Percentiles rank a stretch among this genome's conserved stretches.
Evolutionary conservation across 768 basidiomycete genomes (phyloP).

Genomic region (Pulveroboletus sp.): DNA sequence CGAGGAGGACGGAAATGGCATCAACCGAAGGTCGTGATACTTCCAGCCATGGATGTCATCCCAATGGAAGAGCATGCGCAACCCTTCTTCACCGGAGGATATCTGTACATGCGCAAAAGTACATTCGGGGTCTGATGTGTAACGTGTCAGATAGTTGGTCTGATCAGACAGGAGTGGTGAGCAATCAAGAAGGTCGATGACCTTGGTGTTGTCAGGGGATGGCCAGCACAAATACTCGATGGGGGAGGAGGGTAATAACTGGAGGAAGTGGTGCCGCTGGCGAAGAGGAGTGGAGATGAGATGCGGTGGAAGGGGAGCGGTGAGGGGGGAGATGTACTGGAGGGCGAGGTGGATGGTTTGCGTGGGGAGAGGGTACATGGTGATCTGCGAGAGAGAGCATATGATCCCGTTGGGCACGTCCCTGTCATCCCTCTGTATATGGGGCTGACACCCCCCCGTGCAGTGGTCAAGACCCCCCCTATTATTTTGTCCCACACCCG

Average conservation of each 20-base stretch:
- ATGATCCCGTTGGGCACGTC: neutral
- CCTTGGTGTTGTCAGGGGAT: slow-evolving; percentile 31
- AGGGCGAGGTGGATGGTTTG: slow-evolving; percentile 46
- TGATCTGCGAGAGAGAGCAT: neutral
- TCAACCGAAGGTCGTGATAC: slow-evolving; percentile 63
- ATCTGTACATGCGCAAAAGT: slow-evolving; percentile 54
- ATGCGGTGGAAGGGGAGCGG: slow-evolving; percentile 50
- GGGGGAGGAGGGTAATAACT: slow-evolving; percentile 45
- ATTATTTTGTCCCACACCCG: slow-evolving; percentile 8
- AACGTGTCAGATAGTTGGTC: slow-evolving; percentile 31
- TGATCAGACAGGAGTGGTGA: slow-evolving; percentile 26
- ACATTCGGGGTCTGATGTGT: slow-evolving; percentile 47
- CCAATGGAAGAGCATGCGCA: slow-evolving; percentile 70
- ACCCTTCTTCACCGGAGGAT: slow-evolving; percentile 31
- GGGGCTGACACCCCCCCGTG: slow-evolving; percentile 10
- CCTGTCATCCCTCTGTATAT: too few relatives aligned
- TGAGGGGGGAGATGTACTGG: slow-evolving; percentile 52
- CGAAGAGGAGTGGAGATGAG: slow-evolving; percentile 55
- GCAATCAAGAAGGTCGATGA: slow-evolving; percentile 43
- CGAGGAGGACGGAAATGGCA: slow-evolving; percentile 61
- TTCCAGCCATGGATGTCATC: slow-evolving; percentile 53
- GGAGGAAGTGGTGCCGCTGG: slow-evolving; percentile 63
- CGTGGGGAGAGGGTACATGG: slow-evolving; percentile 34
- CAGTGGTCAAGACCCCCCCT: slow-evolving; percentile 8
- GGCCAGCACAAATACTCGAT: slow-evolving; percentile 69